Evolutionary conservation across 73 alveolate genomes (phyloP).

Genomic region (Paramecium primaurelia): DNA sequence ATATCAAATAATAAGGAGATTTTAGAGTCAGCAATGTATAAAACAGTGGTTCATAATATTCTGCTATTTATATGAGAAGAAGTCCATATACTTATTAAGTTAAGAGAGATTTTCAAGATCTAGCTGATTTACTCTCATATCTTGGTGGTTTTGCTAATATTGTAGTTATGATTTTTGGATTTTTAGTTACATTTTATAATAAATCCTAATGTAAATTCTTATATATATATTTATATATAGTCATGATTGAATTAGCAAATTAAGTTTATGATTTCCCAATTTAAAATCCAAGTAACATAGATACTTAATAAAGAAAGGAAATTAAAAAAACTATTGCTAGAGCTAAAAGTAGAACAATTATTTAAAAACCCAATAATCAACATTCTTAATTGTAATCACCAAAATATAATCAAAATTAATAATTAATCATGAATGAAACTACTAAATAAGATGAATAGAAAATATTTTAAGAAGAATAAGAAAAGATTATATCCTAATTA

Average conservation of each 20-base stretch:
- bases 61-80: constrained; percentile 16
- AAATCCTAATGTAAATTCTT: not conserved
- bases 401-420: not conserved
- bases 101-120: not conserved
- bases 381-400: not conserved
- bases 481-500: not conserved
- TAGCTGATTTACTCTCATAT: constrained; percentile 22
- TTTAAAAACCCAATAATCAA: not conserved
- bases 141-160: constrained; percentile 11
- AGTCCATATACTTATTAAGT: constrained; percentile 2
- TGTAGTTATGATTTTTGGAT: not conserved
- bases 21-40: not conserved
- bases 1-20: not conserved
- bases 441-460: not conserved
- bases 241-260: constrained; percentile 11
- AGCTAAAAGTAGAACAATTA: not conserved
- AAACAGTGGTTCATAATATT: not conserved
- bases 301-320: not conserved
- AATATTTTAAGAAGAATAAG: not conserved
- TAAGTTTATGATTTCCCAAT: not conserved
- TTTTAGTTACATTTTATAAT: not conserved
- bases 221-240: not conserved
- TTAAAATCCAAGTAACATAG: not conserved
- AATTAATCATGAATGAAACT: not conserved
- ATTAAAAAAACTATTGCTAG: not conserved